Evolutionary conservation across 1,284 basidiomycete genomes (phyloP), one percentile per base, ranked within the genome.

Genomic region (Vanrija pseudolonga): DNA sequence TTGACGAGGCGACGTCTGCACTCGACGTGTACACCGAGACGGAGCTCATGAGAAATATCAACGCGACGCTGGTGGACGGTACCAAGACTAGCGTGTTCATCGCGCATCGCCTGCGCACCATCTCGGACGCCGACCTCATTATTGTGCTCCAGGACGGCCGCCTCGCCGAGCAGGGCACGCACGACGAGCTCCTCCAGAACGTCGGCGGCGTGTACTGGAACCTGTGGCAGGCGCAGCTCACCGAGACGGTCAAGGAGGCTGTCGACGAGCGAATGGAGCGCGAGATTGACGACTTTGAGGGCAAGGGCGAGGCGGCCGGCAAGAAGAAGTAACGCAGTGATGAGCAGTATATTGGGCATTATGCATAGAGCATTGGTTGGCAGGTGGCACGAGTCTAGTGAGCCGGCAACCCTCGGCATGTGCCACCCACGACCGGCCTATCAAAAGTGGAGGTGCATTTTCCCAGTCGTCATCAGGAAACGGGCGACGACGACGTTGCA

Each of bases 1-100:
- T 98, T 67, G 95, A 98, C 69, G 95, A 98, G 77, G 95, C 96
- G 85, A 98, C 96, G 0, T 96, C 92, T 0, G 92, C 95, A 0
- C 77, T 98, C 56, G 96, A 98, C 69, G 89, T 89, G 3, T 89
- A 91, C 64, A 98, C 95, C 0, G 95, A 98, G 74, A 84, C 87
- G 1, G 94, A 96, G 71, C 79, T 98, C 48, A 98, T 98, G 93
- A 83, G 85, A 62, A 97, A 96, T 68, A 90, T 98, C 74, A 89
- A 98, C 67, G 79, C 77, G 17, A 85, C 85, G 0, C 78, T 98
- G 20, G 76, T 89, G 23, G 84, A 86, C 61, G 85, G 86, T 62
- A 80, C 83, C 7, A 84, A 91, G 50, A 98, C 95, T 8, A 92
- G 90, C 56, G 90, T 98, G 60, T 98, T 98, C 71, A 92, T 97